Base-by-base conservation (phyloP, 768 basidiomycete species). In the Hericium erinaceus region DNA sequence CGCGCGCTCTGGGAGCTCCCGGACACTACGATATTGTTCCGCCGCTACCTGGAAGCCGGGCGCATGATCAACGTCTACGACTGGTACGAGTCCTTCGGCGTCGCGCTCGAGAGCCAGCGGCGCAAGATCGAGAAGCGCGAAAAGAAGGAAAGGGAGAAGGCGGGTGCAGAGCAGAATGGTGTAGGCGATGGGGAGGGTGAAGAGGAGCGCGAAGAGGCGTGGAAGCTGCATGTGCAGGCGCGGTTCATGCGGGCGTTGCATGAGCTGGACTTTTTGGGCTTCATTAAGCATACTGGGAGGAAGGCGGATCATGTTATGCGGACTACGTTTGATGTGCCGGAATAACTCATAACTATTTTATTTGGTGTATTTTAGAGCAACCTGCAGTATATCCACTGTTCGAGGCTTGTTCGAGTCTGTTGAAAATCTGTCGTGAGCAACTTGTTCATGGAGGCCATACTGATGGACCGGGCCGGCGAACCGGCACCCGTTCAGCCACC, bases 11-110 rank as follows among this genome's bases (percentile, higher is more conserved):
- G 75, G 74, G 74, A 79, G 49, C 75, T 87, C 44, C 85, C 89
- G 0, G 91, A 93, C 63, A 84, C 81, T 1, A 84, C 81, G 63
- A 87, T 92, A 57, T 73, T 92, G 13, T 89, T 92, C 73, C 74
- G 73, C 50, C 77, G 89, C 20, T 93, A 91, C 70, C 75, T 85
- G 46, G 85, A 91, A 64, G 86, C 87, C 50, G 89, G 88, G 48
- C 84, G 79, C 71, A 80, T 87, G 80, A 82, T 93, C 69, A 93
- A 93, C 65, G 78, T 91, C 2, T 92, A 88, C 67, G 92, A 94
- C 68, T 92, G 90, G 92, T 92, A 83, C 64, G 84, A 89, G 62
- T 80, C 85, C 22, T 94, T 93, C 68, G 76, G 80, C 37, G 68
- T 75, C 20, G 85, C 80, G 37, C 69, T 92, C 55, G 88, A 89